Conservation (phyloP, 2,329 filamentous ascomycete genomes). For the Arthrobotrys entomopaga region DNA sequence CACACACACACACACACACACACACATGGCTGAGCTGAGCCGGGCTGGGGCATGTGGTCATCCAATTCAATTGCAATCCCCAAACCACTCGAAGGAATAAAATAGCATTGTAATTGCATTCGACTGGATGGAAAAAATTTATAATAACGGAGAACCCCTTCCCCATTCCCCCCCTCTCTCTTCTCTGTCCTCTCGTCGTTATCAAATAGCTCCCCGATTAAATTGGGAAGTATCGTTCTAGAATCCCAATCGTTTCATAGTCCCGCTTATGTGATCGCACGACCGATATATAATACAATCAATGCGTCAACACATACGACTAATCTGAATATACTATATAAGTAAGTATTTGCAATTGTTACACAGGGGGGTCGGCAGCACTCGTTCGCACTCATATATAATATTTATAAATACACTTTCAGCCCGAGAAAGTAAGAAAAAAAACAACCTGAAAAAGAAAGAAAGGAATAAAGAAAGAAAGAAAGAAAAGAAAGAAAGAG, state of each 20-base stretch:
- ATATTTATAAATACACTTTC: conserved; percentile 47
- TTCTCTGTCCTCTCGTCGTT: background rate
- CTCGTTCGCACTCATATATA: conserved; percentile 11
- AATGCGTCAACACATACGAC: too few relatives aligned
- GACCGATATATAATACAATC: conserved; percentile 5
- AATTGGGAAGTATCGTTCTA: background rate
- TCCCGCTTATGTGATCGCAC: conserved; percentile 1
- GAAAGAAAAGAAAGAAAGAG: too few relatives aligned
- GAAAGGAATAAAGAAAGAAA: conserved; percentile 1
- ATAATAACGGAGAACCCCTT: conserved; percentile 19
- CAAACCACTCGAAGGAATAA: too few relatives aligned
- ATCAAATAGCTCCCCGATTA: background rate
- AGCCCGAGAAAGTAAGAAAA: conserved; percentile 7
- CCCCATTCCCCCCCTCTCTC: background rate
- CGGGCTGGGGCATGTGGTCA: too few relatives aligned
- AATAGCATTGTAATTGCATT: too few relatives aligned
- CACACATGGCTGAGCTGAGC: background rate
- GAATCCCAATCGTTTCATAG: background rate
- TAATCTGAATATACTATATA: too few relatives aligned
- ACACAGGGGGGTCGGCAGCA: conserved; percentile 25
- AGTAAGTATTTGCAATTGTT: conserved; percentile 52
- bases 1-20: too few relatives aligned
- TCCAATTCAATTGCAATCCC: too few relatives aligned
- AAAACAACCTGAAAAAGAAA: background rate
- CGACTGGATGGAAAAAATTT: conserved; percentile 12